Base-by-base conservation (phyloP, 108 stramenopile genomes). In the Discostella stelligeroides region DNA sequence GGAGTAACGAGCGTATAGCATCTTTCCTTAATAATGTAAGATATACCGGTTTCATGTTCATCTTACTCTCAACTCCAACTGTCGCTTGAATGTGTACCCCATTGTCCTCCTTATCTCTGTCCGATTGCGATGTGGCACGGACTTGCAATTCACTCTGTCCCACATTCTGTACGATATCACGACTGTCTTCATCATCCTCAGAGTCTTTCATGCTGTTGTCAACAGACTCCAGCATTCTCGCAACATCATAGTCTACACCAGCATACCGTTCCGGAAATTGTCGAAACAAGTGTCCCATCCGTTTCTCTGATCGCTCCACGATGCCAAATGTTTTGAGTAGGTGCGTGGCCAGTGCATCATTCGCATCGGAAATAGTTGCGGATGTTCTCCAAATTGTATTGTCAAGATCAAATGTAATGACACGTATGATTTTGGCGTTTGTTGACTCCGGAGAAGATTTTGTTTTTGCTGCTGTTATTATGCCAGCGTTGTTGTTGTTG, bases 351-450 rank as follows among this genome's bases (percentile, higher is more conserved):
- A 94, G 57, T 6, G 79, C 86, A 72, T 84, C 85, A 60, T 94
- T 94, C 47, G 93, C 93, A 28, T 85, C 82, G 39, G 66, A 51
- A 45, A 94, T 90, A 9, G 87, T 87, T 15, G 72, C 73, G 1
- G 62, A 62, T 0, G 93, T 94, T 50, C 86, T 91, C 93, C 93
- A 94, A 7, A 94, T 28, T 0, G 93, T 94, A 70, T 94, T 88
- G 70, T 94, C 93, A 0, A 94, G 79, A 72, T 94, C 93, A 71
- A 94, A 94, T 12, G 93, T 75, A 24, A 94, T 70, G 11, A 94
- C 82, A 37, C 82, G 63, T 7, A 94, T 7, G 7, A 94, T 81
- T 43, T 81, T 75, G 24, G 68, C 63, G 48, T 55, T 37, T 24
- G 37, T 18, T n/a, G 64, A 53, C 20, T 25, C 29, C 62, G 15